These are phyloP conservation scores for Ajuga reptans DNA, from an alignment of 305 asterid genomes.

Conservation along the genomic window DNA sequence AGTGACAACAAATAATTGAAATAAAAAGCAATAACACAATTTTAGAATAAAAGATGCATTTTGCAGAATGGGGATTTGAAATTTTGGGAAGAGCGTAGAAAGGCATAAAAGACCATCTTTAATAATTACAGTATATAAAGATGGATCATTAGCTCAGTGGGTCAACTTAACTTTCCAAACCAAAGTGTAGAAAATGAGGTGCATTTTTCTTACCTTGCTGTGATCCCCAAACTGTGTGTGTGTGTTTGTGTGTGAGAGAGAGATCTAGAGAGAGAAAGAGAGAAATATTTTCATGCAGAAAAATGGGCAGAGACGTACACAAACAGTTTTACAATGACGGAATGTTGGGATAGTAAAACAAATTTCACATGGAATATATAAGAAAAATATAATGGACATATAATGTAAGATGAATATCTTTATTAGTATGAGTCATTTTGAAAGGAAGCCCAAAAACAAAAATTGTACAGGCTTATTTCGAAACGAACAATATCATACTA, in stretches of 20 bases:
- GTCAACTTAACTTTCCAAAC: slow-evolving; percentile 18
- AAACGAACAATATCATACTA: no score
- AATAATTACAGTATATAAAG: slow-evolving; percentile 5
- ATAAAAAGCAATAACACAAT: background rate
- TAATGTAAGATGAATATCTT: no score
- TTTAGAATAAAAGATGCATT: background rate
- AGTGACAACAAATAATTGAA: no score
- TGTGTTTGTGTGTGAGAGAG: slow-evolving; percentile 6
- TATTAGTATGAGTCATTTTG: no score
- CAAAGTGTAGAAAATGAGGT: slow-evolving; percentile 14
- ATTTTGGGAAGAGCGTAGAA: slow-evolving; percentile 9
- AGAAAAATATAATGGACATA: no score
- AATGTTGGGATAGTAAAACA: no score
- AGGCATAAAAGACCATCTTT: slow-evolving; percentile 7
- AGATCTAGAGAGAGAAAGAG: background rate
- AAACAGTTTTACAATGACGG: slow-evolving; percentile 18
- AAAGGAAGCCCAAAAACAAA: no score
- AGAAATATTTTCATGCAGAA: slow-evolving; percentile 25
- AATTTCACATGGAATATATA: no score
- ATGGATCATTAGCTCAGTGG: slow-evolving; percentile 9
- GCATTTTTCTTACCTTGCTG: slow-evolving; percentile 12
- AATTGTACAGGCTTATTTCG: no score
- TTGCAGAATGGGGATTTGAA: background rate
- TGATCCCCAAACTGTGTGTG: slow-evolving; percentile 3
- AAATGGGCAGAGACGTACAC: slow-evolving; percentile 12